Conservation (phyloP, 164 flowering plant species). For the Sedum album region DNA sequence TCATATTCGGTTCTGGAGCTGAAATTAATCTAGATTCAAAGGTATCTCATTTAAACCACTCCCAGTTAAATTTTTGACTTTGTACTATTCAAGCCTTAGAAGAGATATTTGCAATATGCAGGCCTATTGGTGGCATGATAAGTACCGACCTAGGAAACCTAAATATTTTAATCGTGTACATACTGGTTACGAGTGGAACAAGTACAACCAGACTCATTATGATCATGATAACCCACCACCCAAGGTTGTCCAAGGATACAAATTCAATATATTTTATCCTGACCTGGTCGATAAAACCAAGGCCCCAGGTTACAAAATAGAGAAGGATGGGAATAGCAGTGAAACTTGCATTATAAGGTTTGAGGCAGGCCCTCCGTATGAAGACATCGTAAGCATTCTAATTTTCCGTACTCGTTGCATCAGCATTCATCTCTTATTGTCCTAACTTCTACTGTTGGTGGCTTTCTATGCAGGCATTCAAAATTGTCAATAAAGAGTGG, state of each 20-base stretch:
- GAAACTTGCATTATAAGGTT: conserved; percentile 91
- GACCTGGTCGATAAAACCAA: conserved; percentile 88
- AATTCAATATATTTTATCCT: conserved; percentile 94
- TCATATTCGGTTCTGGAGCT: conserved; percentile 78
- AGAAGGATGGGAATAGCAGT: no score
- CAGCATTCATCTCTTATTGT: conserved; percentile 8
- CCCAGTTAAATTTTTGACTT: no score
- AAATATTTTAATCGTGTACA: conserved; percentile 98
- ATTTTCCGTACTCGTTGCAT: neutral
- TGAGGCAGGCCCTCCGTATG: conserved; percentile 98
- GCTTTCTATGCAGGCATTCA: conserved; percentile 55
- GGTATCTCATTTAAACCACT: conserved; percentile 26
- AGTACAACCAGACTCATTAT: conserved; percentile 96
- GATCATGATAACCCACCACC: conserved; percentile 99
- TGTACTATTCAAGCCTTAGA: no score
- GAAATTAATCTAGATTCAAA: conserved; percentile 91
- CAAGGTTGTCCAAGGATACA: conserved; percentile 95
- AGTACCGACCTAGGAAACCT: conserved; percentile 93
- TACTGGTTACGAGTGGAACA: conserved; percentile 99
- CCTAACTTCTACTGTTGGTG: neutral
- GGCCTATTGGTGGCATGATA: conserved; percentile 99
- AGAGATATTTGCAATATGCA: conserved; percentile 22
- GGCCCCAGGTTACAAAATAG: conserved; percentile 79
- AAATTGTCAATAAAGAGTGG: conserved; percentile 95
- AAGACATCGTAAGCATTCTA: conserved; percentile 71